Evolutionary conservation across 2,329 filamentous ascomycete genomes (phyloP), one percentile per base, ranked within the genome.

Genomic region (Aspergillus hiratsukae): DNA sequence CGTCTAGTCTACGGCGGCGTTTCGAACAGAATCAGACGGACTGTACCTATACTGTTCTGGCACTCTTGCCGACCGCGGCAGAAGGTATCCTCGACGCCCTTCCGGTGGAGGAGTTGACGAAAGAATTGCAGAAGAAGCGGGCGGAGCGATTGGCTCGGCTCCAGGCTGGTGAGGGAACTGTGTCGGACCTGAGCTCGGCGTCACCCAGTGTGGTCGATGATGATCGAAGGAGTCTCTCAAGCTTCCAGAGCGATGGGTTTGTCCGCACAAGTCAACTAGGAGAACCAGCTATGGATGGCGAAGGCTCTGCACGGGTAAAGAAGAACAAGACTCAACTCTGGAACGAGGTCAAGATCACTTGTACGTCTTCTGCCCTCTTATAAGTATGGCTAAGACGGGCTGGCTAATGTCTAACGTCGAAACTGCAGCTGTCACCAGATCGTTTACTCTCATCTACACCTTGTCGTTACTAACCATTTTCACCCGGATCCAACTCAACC

Each of bases 21-120:
- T 99, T 99, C 77, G 91, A 97, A 74, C 94, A 99, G 76, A 99
- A 99, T 75, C 94, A 99, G 73, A 93, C 96, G 72, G 94, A 99
- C 76, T 99, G 94, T 77, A 97, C 93, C 49, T 97, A 95, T 72
- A 99, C 94, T 40, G 91, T 97, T 48, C 86, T 97, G n/a, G 94
- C 93, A 29, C 85, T 99, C 54, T 83, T 99, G 9, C 94, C 94
- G 4, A 96, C 93, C 35, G 90, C 91, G 6, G 92, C 92, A 25
- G 86, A 94, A 64, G 93, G 95, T 71, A 88, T 99, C 66, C 80
- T 97, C 67, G 87, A 90, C 64, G 87, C 88, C 31, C 84, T 97
- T 66, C 90, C 95, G 53, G 96, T 96, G 46, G 94, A 99, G 73
- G 86, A 89, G 67, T 90, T 97, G 67, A 93, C 93, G 4, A 88